Evolutionary conservation across 2,329 filamentous ascomycete species (phyloP).

Genomic region (Biscogniauxia mediterranea): DNA sequence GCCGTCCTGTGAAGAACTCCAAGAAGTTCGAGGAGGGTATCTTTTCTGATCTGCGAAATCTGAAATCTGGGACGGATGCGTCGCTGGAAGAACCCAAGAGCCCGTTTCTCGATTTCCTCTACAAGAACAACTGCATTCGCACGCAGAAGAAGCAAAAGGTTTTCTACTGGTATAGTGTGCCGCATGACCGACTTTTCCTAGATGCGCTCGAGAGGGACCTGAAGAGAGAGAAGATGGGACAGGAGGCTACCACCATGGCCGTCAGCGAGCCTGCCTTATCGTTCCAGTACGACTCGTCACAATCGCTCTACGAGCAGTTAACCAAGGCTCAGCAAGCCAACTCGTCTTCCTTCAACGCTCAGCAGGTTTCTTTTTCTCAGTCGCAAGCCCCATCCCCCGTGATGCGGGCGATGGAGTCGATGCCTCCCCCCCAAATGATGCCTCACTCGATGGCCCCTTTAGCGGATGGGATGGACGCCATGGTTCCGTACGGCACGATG

Average conservation of each 20-base stretch:
- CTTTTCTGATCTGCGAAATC: slow-evolving; percentile 95
- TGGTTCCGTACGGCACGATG: slow-evolving; percentile 69
- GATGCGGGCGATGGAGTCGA: slow-evolving; percentile 86
- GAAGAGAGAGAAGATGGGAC: slow-evolving; percentile 99
- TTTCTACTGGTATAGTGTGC: slow-evolving; percentile 99
- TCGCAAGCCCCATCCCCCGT: slow-evolving; percentile 85
- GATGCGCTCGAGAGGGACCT: slow-evolving; percentile 95
- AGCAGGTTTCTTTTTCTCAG: slow-evolving; percentile 65
- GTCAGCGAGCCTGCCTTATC: slow-evolving; percentile 96
- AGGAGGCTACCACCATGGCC: slow-evolving; percentile 91
- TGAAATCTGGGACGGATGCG: slow-evolving; percentile 97
- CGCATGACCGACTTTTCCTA: slow-evolving; percentile 94
- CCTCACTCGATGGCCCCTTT: slow-evolving; percentile 56
- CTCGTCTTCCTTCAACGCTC: slow-evolving; percentile 90
- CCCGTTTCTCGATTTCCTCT: slow-evolving; percentile 95
- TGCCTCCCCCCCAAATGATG: slow-evolving; percentile 89
- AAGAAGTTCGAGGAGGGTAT: slow-evolving; percentile 99
- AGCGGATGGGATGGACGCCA: slow-evolving; percentile 66
- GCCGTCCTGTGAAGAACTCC: slow-evolving; percentile 96
- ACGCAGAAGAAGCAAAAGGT: slow-evolving; percentile 99
- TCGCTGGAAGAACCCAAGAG: slow-evolving; percentile 99
- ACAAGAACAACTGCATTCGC: slow-evolving; percentile 99
- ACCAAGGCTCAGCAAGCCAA: slow-evolving; percentile 99
- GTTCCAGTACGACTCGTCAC: slow-evolving; percentile 98
- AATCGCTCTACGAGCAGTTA: slow-evolving; percentile 98